These are phyloP conservation scores for Thielaviopsis punctulata DNA, from an alignment of 2,329 filamentous ascomycete genomes.

Conservation along the genomic window DNA sequence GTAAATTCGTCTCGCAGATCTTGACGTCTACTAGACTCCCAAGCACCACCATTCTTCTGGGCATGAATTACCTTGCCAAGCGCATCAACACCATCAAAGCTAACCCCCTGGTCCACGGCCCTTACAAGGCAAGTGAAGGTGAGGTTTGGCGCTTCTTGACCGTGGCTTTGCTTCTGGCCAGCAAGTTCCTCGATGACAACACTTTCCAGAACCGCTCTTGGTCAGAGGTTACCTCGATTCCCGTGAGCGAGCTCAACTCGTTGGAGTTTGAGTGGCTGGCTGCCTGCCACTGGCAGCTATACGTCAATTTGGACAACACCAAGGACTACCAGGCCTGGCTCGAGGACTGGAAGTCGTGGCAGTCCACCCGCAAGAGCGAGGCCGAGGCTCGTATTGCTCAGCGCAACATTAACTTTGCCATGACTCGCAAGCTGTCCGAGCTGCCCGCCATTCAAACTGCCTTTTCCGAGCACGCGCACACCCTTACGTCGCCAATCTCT, in stretches of 20 bases:
- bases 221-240: slow-evolving; percentile 86
- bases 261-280: slow-evolving; percentile 80
- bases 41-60: slow-evolving; percentile 77
- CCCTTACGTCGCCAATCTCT: slow-evolving; percentile 15
- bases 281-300: slow-evolving; percentile 68
- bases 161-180: slow-evolving; percentile 67
- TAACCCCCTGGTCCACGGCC: slow-evolving; percentile 21
- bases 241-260: slow-evolving; percentile 65
- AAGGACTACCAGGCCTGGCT: slow-evolving; percentile 52
- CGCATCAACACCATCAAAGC: slow-evolving; percentile 58
- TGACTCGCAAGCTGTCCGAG: slow-evolving; percentile 32
- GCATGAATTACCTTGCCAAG: slow-evolving; percentile 76
- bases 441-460: slow-evolving; percentile 29
- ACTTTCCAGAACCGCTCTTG: slow-evolving; percentile 95
- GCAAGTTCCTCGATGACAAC: slow-evolving; percentile 93
- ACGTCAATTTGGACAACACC: slow-evolving; percentile 65
- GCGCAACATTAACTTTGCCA: slow-evolving; percentile 20
- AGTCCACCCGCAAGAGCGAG: slow-evolving; percentile 34
- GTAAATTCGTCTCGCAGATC: slow-evolving; percentile 84
- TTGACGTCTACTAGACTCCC: slow-evolving; percentile 78
- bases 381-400: slow-evolving; percentile 15
- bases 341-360: slow-evolving; percentile 42
- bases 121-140: slow-evolving; percentile 43
- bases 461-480: slow-evolving; percentile 12
- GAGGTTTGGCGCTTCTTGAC: slow-evolving; percentile 81